Percentiles rank a stretch among this genome's conserved stretches.
phyloP scores from a whole-genome alignment of 805 yeast genomes.

The Lachancea mirantina region DNA sequence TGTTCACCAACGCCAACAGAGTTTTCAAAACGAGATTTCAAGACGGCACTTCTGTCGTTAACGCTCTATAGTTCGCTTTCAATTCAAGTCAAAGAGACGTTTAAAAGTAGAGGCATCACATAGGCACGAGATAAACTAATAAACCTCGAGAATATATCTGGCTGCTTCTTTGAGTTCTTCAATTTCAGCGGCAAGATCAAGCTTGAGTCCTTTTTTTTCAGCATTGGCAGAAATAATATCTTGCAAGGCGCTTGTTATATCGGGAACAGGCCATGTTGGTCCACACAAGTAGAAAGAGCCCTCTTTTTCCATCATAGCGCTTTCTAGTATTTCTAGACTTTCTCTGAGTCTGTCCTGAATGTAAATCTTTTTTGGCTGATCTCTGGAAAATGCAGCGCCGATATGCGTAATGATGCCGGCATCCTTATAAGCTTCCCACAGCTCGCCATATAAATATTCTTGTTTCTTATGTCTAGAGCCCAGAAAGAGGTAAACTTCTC shows the following conservation, averaged over 20 bases:
- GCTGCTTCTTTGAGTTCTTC: slow-evolving; percentile 92
- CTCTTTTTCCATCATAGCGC: slow-evolving; percentile 65
- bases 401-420: slow-evolving; percentile 89
- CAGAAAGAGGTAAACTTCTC: slow-evolving; percentile 77
- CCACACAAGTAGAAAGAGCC: slow-evolving; percentile 97
- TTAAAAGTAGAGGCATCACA: neutral
- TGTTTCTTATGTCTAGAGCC: slow-evolving; percentile 95
- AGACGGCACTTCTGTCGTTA: slow-evolving; percentile 92
- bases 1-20: slow-evolving; percentile 95
- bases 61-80: slow-evolving; percentile 44
- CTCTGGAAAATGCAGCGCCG: slow-evolving; percentile 98
- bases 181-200: slow-evolving; percentile 71
- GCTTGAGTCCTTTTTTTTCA: slow-evolving; percentile 50
- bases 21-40: slow-evolving; percentile 90
- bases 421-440: slow-evolving; percentile 93
- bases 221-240: slow-evolving; percentile 75
- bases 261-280: slow-evolving; percentile 99
- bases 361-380: slow-evolving; percentile 89
- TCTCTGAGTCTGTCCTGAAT: slow-evolving; percentile 91
- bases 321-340: slow-evolving; percentile 61
- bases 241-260: slow-evolving; percentile 81
- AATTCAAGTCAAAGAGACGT: neutral
- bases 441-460: slow-evolving; percentile 92
- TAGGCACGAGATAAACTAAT: slow-evolving; percentile 34
- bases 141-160: slow-evolving; percentile 88